phyloP scores from a whole-genome alignment of 148 eudicot species.

The Pouteria glomerata region DNA sequence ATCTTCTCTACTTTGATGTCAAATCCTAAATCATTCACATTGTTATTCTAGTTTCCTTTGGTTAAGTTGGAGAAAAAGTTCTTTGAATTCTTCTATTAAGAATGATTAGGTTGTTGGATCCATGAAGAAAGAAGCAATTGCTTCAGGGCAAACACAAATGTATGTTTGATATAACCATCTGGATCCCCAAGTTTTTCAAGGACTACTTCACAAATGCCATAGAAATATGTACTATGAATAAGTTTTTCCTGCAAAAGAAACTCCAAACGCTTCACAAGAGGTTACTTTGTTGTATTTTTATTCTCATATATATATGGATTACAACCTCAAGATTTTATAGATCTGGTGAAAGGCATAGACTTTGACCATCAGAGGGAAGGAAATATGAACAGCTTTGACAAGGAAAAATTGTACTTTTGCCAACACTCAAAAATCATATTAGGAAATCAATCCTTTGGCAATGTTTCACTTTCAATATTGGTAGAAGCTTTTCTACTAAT shows the following conservation, averaged over 20 bases:
- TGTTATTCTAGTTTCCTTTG: slow-evolving; percentile 47
- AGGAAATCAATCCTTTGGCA: slow-evolving; percentile 21
- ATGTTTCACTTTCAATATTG: slow-evolving; percentile 23
- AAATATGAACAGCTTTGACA: slow-evolving; percentile 48
- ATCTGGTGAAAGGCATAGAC: slow-evolving; percentile 75
- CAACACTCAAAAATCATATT: slow-evolving; percentile 36
- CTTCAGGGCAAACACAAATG: slow-evolving; percentile 77
- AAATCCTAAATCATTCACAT: slow-evolving; percentile 42
- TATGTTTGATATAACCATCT: slow-evolving; percentile 46
- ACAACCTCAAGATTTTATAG: slow-evolving; percentile 48
- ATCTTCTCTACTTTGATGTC: slow-evolving; percentile 53
- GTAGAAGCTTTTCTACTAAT: slow-evolving; percentile 17
- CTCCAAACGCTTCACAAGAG: slow-evolving; percentile 53
- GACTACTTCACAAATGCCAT: slow-evolving; percentile 47
- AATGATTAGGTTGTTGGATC: slow-evolving; percentile 77
- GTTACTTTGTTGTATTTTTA: slow-evolving; percentile 25
- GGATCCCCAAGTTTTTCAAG: slow-evolving; percentile 91
- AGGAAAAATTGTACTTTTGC: slow-evolving; percentile 50
- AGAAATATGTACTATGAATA: slow-evolving; percentile 54
- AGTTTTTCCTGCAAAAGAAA: slow-evolving; percentile 68
- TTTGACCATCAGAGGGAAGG: slow-evolving; percentile 70
- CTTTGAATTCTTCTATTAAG: slow-evolving; percentile 53
- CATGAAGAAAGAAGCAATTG: slow-evolving; percentile 91
- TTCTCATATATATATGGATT: slow-evolving; percentile 35
- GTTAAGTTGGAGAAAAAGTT: slow-evolving; percentile 30